These are phyloP conservation scores for Isatis lusitanica DNA, from an alignment of 441 rosid species.

Conservation along the genomic window DNA sequence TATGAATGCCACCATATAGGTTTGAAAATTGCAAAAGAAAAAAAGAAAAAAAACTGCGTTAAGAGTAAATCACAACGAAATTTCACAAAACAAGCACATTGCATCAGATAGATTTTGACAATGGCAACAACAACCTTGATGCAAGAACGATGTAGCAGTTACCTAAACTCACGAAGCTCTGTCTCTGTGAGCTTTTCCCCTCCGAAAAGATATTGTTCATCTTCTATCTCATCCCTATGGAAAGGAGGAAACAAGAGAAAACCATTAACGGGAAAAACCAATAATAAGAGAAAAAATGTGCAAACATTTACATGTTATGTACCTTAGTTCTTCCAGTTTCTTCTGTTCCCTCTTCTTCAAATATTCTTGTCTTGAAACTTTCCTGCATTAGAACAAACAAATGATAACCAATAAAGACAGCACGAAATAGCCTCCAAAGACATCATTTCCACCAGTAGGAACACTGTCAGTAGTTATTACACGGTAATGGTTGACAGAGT, in stretches of 20 bases:
- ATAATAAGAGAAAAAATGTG: not conserved
- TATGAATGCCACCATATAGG: not conserved
- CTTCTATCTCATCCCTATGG: slow-evolving; percentile 63
- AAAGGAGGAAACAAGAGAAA: slow-evolving; percentile 22
- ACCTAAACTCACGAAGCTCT: slow-evolving; percentile 70
- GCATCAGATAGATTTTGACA: slow-evolving; percentile 3
- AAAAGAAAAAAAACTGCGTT: not conserved
- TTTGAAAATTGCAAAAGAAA: not conserved
- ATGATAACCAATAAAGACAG: slow-evolving; percentile 17
- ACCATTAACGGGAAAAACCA: slow-evolving; percentile 8
- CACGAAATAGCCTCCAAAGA: slow-evolving; percentile 8
- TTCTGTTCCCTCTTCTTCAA: slow-evolving; percentile 80
- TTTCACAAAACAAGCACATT: not conserved
- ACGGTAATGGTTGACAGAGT: slow-evolving; percentile 5
- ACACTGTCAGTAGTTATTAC: not conserved
- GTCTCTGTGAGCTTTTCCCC: slow-evolving; percentile 76
- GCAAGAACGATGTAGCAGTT: slow-evolving; percentile 30
- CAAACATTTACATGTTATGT: slow-evolving; percentile 21
- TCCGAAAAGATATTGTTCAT: slow-evolving; percentile 73
- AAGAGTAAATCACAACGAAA: not conserved
- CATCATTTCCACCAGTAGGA: slow-evolving; percentile 9
- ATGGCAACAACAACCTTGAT: slow-evolving; percentile 15
- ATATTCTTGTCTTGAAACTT: slow-evolving; percentile 87
- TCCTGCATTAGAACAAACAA: slow-evolving; percentile 48
- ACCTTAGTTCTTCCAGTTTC: slow-evolving; percentile 82